Conservation (phyloP, 1,284 basidiomycete genomes). For the Megacollybia platyphylla region DNA sequence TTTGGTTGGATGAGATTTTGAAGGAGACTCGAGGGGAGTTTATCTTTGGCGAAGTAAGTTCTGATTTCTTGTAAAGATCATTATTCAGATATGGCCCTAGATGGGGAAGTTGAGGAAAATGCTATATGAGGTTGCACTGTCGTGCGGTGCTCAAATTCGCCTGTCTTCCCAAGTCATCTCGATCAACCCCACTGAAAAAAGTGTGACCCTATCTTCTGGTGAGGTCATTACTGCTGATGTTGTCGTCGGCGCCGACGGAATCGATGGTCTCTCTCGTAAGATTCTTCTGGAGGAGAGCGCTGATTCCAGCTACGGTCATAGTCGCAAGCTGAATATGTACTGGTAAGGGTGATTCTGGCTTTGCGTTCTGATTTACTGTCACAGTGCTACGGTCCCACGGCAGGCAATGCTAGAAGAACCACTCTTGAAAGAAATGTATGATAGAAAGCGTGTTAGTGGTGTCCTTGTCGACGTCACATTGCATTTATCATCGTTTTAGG, state of each 20-base stretch:
- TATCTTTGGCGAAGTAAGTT: conserved; percentile 33
- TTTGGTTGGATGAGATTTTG: conserved; percentile 42
- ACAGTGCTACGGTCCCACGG: conserved; percentile 29
- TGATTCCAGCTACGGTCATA: conserved; percentile 11
- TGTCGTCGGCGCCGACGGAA: conserved; percentile 22
- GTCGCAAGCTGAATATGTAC: conserved; percentile 22
- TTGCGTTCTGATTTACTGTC: conserved; percentile 5
- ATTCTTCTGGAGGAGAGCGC: conserved; percentile 15
- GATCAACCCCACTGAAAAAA: conserved; percentile 14
- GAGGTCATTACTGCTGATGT: conserved; percentile 6
- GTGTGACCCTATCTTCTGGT: conserved; percentile 11
- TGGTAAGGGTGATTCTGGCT: conserved; percentile 20
- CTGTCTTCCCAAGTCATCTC: conserved; percentile 19
- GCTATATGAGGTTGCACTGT: conserved; percentile 20
- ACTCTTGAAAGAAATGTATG: conserved; percentile 18
- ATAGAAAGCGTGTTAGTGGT: conserved; percentile 15
- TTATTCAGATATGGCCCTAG: conserved; percentile 4
- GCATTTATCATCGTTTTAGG: conserved; percentile 13
- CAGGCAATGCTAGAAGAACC: conserved; percentile 22
- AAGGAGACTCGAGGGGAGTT: conserved; percentile 42
- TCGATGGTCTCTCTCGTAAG: conserved; percentile 19
- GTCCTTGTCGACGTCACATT: conserved; percentile 2
- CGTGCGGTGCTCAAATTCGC: conserved; percentile 20
- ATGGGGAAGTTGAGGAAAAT: conserved; percentile 9
- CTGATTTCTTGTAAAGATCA: background rate